Evolutionary conservation across 345 rosid species (phyloP).

Genomic region (Gossypium anomalum): DNA sequence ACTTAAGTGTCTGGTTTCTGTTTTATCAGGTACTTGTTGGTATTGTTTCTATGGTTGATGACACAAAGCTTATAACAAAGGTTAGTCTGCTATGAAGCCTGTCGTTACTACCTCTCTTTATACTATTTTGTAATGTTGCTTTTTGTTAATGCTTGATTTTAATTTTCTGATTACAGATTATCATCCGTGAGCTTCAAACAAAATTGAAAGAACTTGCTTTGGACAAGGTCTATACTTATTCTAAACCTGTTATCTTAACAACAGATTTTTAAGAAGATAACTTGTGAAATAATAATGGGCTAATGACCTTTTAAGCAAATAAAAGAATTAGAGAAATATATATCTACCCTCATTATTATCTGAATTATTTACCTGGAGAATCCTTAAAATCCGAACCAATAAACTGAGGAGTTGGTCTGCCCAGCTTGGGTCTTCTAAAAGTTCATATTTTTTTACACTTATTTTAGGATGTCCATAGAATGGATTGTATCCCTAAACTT

Average conservation of each 20-base stretch:
- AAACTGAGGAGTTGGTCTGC: not conserved
- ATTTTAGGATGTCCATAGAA: conserved; percentile 4
- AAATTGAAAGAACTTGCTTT: conserved; percentile 58
- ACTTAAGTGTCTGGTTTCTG: not conserved
- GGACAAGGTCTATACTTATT: conserved; percentile 57
- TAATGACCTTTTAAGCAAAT: not conserved
- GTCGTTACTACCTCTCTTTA: not conserved
- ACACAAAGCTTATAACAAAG: conserved; percentile 86
- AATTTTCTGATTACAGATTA: conserved; percentile 43
- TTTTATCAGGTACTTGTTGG: conserved; percentile 66
- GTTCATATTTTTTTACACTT: not conserved
- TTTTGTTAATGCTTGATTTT: conserved; percentile 16
- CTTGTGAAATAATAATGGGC: not conserved
- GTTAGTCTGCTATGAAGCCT: conserved; percentile 31
- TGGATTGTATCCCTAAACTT: not conserved
- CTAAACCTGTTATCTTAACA: not conserved
- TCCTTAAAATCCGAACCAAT: not conserved
- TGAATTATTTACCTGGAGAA: not conserved
- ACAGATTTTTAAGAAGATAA: not conserved
- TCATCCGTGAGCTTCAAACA: conserved; percentile 70
- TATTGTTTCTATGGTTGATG: conserved; percentile 73
- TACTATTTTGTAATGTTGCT: conserved; percentile 6
- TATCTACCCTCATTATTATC: not conserved
- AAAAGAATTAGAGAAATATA: not conserved
- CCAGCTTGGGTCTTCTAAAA: not conserved